These are phyloP conservation scores for Gossypium sturtianum DNA, from an alignment of 345 rosid genomes.

Conservation along the genomic window DNA sequence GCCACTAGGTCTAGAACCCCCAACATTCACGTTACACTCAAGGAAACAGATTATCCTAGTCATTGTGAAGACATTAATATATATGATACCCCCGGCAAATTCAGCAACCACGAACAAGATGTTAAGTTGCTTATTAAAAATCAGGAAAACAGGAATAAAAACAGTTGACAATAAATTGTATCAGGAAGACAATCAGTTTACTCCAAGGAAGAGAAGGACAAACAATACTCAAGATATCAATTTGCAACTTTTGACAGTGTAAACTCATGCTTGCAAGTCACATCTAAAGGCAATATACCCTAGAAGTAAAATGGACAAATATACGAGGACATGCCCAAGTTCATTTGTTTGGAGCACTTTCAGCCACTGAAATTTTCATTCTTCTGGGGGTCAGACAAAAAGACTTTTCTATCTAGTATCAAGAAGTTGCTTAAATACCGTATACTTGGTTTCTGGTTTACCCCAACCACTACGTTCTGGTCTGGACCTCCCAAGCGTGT, in stretches of 20 bases:
- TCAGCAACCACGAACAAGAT: not conserved
- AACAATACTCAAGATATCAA: not conserved
- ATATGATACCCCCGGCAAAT: not conserved
- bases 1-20: not conserved
- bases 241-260: not conserved
- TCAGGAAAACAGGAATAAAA: not conserved
- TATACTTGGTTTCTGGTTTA: slow-evolving; percentile 88
- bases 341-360: not conserved
- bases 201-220: not conserved
- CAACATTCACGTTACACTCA: not conserved
- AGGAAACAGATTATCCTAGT: not conserved
- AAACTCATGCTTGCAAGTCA: not conserved
- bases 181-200: not conserved
- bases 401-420: not conserved
- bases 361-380: slow-evolving; percentile 1
- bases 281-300: not conserved
- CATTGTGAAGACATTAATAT: slow-evolving; percentile 5
- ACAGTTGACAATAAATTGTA: not conserved
- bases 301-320: not conserved
- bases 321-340: not conserved
- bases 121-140: not conserved
- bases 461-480: slow-evolving; percentile 98
- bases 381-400: not conserved
- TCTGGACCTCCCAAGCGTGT: slow-evolving; percentile 89
- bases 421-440: slow-evolving; percentile 42